Evolutionary conservation across 352 stramenopile genomes (phyloP).

Genomic region (Pythium plurisporium): DNA sequence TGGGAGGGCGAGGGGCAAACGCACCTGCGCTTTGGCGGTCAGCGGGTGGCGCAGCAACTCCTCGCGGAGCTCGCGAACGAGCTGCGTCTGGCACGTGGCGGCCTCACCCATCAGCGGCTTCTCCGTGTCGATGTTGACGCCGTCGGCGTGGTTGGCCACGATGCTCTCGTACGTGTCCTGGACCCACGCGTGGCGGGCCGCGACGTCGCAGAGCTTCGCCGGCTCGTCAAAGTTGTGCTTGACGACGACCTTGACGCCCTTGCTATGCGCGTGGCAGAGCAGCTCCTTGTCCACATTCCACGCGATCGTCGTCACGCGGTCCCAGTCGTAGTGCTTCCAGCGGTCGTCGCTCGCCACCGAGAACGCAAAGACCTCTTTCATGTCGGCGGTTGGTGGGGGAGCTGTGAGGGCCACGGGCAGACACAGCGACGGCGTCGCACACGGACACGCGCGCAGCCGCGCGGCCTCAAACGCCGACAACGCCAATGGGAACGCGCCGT

Average conservation of each 20-base stretch:
- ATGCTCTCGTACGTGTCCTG: conserved; percentile 55
- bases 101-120: conserved; percentile 45
- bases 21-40: conserved; percentile 66
- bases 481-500: conserved; percentile 5
- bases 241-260: conserved; percentile 74
- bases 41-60: conserved; percentile 48
- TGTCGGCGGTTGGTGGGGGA: not conserved
- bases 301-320: conserved; percentile 71
- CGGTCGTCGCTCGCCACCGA: conserved; percentile 52
- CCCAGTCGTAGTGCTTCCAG: conserved; percentile 81
- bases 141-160: conserved; percentile 63
- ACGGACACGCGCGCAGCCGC: conserved; percentile 48
- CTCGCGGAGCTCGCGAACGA: conserved; percentile 60
- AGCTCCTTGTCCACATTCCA: conserved; percentile 83
- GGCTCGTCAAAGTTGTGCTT: conserved; percentile 78
- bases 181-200: conserved; percentile 50
- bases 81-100: conserved; percentile 40
- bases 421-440: conserved; percentile 37
- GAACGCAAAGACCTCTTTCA: conserved; percentile 77
- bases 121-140: conserved; percentile 84
- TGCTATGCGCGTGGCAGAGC: conserved; percentile 74
- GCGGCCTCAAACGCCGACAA: conserved; percentile 31
- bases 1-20: too few species aligned
- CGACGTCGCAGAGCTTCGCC: conserved; percentile 50
- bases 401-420: conserved; percentile 37